phyloP scores from a whole-genome alignment of 2,329 filamentous ascomycete species.

The Aspergillus sojae region DNA sequence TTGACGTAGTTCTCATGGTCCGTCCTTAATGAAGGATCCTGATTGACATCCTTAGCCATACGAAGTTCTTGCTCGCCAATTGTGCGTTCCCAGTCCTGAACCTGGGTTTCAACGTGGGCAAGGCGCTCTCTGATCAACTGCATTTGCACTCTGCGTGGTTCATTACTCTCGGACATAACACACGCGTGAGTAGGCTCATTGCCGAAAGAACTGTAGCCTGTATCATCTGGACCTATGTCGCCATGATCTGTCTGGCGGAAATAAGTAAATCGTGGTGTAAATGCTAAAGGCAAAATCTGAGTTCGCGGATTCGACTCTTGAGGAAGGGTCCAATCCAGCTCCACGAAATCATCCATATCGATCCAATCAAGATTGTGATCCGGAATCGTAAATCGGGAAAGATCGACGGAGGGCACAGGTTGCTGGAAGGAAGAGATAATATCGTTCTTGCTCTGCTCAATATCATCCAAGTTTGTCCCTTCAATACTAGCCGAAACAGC shows the following conservation, averaged over 20 bases:
- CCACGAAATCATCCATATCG: conserved; percentile 99
- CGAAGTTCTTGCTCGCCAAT: conserved; percentile 75
- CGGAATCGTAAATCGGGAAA: conserved; percentile 91
- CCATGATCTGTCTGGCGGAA: conserved; percentile 95
- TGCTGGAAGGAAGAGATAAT: conserved; percentile 60
- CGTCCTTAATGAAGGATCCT: conserved; percentile 46
- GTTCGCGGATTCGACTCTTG: conserved; percentile 89
- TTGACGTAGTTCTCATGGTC: conserved; percentile 55
- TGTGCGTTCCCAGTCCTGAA: conserved; percentile 71
- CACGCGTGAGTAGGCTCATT: conserved; percentile 92
- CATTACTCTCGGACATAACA: conserved; percentile 88
- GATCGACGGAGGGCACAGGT: conserved; percentile 55
- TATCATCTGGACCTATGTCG: conserved; percentile 71
- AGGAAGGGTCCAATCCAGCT: conserved; percentile 93
- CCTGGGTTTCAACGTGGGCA: conserved; percentile 75
- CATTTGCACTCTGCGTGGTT: conserved; percentile 84
- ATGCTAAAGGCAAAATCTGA: conserved; percentile 89
- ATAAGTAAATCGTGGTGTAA: conserved; percentile 93
- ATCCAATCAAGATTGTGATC: conserved; percentile 97
- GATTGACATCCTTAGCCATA: conserved; percentile 57
- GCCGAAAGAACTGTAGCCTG: conserved; percentile 85
- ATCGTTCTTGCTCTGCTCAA: conserved; percentile 64
- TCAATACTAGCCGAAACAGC: conserved; percentile 90
- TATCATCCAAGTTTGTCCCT: conserved; percentile 75
- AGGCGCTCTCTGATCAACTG: conserved; percentile 82